These are phyloP conservation scores for Rhizophora apiculata DNA, from an alignment of 345 rosid species.

Conservation along the genomic window DNA sequence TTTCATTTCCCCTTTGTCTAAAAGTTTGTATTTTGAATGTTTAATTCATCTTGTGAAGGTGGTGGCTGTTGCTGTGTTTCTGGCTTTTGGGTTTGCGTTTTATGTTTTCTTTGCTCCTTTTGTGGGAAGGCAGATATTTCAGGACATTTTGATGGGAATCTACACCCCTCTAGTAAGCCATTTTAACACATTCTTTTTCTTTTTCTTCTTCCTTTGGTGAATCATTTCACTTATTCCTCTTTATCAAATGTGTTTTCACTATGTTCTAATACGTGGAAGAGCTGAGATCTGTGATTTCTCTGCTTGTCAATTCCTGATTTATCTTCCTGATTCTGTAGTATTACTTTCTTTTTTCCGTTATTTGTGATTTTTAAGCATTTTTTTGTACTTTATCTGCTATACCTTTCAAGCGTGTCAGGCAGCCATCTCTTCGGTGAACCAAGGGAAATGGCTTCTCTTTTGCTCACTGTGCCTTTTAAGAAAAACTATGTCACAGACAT, in stretches of 20 bases:
- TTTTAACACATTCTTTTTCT: neutral
- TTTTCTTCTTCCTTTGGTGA: too few relatives aligned
- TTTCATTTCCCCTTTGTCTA: neutral
- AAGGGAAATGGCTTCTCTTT: constrained; percentile 25
- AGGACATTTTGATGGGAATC: constrained; percentile 76
- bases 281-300: constrained; percentile 44
- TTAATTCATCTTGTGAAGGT: constrained; percentile 51
- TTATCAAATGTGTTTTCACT: neutral
- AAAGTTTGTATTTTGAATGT: constrained; percentile 24
- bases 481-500: constrained; percentile 3
- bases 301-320: constrained; percentile 20
- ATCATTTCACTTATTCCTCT: neutral
- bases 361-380: constrained; percentile 14
- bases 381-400: constrained; percentile 17
- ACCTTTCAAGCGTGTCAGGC: constrained; percentile 13
- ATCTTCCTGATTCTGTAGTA: constrained; percentile 9
- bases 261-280: constrained; percentile 13
- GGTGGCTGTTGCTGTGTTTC: constrained; percentile 97
- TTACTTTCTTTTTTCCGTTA: constrained; percentile 5
- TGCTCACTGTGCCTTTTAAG: constrained; percentile 10
- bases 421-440: constrained; percentile 11
- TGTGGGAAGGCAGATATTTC: constrained; percentile 78
- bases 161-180: constrained; percentile 89
- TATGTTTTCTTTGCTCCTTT: constrained; percentile 99
- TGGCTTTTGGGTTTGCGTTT: constrained; percentile 96